phyloP scores from a whole-genome alignment of 1,284 basidiomycete genomes.

The Marasmius tenuissimus region DNA sequence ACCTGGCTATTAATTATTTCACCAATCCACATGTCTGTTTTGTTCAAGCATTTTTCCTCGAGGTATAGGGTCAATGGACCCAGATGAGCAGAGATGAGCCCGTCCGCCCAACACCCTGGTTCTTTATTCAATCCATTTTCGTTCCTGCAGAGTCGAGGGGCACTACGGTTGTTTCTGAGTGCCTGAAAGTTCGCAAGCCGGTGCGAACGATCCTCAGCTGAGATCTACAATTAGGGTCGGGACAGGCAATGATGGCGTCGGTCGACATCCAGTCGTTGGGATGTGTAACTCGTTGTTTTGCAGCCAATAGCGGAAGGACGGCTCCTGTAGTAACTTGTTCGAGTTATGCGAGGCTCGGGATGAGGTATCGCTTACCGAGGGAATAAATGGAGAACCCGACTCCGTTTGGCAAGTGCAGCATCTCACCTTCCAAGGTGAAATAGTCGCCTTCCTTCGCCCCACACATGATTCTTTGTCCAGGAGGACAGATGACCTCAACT shows the following conservation, averaged over 20 bases:
- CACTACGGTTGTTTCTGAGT: conserved; percentile 52
- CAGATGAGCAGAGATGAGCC: too few relatives aligned
- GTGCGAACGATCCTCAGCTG: conserved; percentile 52
- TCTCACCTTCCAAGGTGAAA: conserved; percentile 62
- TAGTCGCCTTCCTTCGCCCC: conserved; percentile 63
- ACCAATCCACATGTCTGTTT: neutral
- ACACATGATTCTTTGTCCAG: conserved; percentile 52
- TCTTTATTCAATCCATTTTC: neutral
- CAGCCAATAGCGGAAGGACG: conserved; percentile 60
- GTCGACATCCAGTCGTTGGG: conserved; percentile 68
- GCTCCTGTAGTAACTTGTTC: conserved; percentile 35
- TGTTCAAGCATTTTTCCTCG: neutral
- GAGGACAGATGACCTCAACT: conserved; percentile 58
- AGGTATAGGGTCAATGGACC: neutral
- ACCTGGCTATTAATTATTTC: too few relatives aligned
- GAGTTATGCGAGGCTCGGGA: neutral
- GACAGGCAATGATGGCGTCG: conserved; percentile 62
- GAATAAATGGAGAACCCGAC: conserved; percentile 71
- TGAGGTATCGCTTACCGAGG: conserved; percentile 37
- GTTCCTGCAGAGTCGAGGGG: conserved; percentile 21
- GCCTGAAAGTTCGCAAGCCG: conserved; percentile 50
- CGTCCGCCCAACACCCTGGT: neutral
- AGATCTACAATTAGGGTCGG: conserved; percentile 62
- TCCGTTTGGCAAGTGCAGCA: conserved; percentile 54
- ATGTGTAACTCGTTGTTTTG: conserved; percentile 57